Conservation (phyloP, 495 filamentous ascomycete species). For the Lophium mytilinum region DNA sequence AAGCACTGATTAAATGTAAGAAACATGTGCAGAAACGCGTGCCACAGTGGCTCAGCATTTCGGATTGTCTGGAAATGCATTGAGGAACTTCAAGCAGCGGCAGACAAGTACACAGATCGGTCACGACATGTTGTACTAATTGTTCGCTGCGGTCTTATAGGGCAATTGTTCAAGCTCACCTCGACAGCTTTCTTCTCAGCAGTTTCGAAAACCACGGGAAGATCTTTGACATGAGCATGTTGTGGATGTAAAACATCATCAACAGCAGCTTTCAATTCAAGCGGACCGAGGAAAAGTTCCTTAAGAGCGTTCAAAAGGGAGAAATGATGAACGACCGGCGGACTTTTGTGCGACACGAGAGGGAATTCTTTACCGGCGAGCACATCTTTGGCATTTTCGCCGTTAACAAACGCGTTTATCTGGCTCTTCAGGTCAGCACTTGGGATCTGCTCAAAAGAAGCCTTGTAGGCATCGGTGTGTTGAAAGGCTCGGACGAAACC, state of each 20-base stretch:
- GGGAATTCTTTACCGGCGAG: conserved; percentile 12
- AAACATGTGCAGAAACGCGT: background rate
- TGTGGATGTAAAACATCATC: conserved; percentile 13
- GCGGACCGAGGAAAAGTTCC: conserved; percentile 5
- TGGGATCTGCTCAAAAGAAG: conserved; percentile 13
- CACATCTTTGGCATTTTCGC: conserved; percentile 10
- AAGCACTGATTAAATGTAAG: conserved; percentile 13
- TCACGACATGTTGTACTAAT: too few species aligned
- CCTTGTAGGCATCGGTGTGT: conserved; percentile 15
- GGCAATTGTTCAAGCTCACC: conserved; percentile 1
- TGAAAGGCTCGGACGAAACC: conserved; percentile 19
- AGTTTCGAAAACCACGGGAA: conserved; percentile 23
- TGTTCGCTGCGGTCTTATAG: too few species aligned
- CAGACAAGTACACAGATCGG: too few species aligned
- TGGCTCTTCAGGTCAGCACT: conserved; percentile 15
- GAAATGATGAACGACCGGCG: conserved; percentile 23
- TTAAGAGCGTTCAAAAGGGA: conserved; percentile 17
- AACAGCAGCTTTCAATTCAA: conserved; percentile 10
- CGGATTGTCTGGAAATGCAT: too few species aligned
- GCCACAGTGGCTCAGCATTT: too few species aligned
- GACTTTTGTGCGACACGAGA: conserved; percentile 11
- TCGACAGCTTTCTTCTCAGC: conserved; percentile 17
- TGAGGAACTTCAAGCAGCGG: too few species aligned
- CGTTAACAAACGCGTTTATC: conserved; percentile 19
- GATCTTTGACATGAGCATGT: conserved; percentile 13